phyloP scores from a whole-genome alignment of 257 asterid genomes.

The Penstemon barbatus region DNA sequence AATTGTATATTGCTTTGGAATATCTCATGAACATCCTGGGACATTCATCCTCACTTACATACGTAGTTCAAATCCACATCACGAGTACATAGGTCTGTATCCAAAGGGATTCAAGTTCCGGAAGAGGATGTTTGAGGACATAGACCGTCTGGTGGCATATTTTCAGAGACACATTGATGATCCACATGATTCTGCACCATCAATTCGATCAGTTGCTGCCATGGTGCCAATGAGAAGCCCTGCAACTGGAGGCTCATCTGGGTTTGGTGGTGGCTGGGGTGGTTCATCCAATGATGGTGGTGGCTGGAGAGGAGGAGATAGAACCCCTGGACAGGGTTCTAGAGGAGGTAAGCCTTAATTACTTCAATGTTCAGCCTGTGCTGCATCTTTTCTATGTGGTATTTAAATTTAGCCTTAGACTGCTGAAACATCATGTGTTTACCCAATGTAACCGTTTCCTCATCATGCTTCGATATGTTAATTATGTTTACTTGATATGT shows the following conservation, averaged over 20 bases:
- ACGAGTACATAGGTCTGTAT: constrained; percentile 86
- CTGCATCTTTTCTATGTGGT: neutral
- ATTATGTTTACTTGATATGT: neutral
- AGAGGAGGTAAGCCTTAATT: constrained; percentile 55
- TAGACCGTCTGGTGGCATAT: constrained; percentile 83
- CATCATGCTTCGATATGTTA: neutral
- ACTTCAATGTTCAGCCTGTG: constrained; percentile 16
- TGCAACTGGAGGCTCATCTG: constrained; percentile 73
- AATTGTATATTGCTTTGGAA: constrained; percentile 88
- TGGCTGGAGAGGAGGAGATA: constrained; percentile 76
- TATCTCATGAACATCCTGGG: constrained; percentile 97
- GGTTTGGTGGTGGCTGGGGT: constrained; percentile 69
- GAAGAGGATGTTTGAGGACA: constrained; percentile 82
- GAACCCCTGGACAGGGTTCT: constrained; percentile 56
- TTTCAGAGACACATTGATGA: constrained; percentile 93
- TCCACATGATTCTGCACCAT: constrained; percentile 67
- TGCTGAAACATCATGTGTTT: neutral
- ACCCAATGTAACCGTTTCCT: neutral
- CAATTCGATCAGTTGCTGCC: constrained; percentile 85
- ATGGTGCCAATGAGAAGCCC: constrained; percentile 94
- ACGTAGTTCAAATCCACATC: constrained; percentile 91
- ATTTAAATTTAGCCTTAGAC: neutral
- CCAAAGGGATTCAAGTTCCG: constrained; percentile 95
- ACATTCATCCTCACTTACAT: constrained; percentile 88
- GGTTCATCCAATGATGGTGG: constrained; percentile 71